phyloP scores from a whole-genome alignment of 2,329 filamentous ascomycete species.

The Trichoderma brevicompactum region DNA sequence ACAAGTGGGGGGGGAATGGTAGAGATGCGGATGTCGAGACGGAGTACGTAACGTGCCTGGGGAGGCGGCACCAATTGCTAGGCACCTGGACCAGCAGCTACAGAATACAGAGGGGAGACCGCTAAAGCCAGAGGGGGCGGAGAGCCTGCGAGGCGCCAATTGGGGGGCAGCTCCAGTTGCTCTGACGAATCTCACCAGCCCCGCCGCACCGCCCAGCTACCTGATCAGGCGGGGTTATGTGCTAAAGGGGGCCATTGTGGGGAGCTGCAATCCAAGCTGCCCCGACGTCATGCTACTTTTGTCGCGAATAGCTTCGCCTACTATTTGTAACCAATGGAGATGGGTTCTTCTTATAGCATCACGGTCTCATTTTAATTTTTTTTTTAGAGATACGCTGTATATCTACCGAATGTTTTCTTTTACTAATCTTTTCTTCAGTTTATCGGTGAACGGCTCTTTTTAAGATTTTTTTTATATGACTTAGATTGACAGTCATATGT shows the following conservation, averaged over 20 bases:
- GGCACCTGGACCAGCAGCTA: not conserved
- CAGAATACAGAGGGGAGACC: slow-evolving; percentile 5
- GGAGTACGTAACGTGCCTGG: slow-evolving; percentile 22
- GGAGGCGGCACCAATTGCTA: not conserved
- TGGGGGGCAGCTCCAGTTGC: slow-evolving; percentile 17
- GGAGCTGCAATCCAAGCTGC: slow-evolving; percentile 6
- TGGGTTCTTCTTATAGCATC: too few relatives aligned
- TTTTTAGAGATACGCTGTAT: too few relatives aligned
- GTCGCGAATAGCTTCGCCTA: slow-evolving; percentile 22
- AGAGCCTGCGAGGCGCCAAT: slow-evolving; percentile 2
- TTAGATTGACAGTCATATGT: too few relatives aligned
- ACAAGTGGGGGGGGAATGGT: slow-evolving; percentile 28
- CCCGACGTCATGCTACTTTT: slow-evolving; percentile 17
- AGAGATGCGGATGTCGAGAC: slow-evolving; percentile 8
- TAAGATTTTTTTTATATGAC: too few relatives aligned
- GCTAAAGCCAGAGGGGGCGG: slow-evolving; percentile 13
- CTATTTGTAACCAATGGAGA: not conserved
- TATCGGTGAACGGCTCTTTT: too few relatives aligned
- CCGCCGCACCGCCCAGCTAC: slow-evolving; percentile 13
- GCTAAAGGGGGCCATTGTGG: slow-evolving; percentile 17
- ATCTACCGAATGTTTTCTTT: too few relatives aligned
- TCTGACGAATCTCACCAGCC: slow-evolving; percentile 27
- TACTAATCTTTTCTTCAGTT: too few relatives aligned
- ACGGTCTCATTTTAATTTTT: too few relatives aligned
- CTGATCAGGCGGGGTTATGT: slow-evolving; percentile 1